These are phyloP conservation scores for Emydomyces testavorans DNA, from an alignment of 2,329 filamentous ascomycete species.

Conservation along the genomic window DNA sequence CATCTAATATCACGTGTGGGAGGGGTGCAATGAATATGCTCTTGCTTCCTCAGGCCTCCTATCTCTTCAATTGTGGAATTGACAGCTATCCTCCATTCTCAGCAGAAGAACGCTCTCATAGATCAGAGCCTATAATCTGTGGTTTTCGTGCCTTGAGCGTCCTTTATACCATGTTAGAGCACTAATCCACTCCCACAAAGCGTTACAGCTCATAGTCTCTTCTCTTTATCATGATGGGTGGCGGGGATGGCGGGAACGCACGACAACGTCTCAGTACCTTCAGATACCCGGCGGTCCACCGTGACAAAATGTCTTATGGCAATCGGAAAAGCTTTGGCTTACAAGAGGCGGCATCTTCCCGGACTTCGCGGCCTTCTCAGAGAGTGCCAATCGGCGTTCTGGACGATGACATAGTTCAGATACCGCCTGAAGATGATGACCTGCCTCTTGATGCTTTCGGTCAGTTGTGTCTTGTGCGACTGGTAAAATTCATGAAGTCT, in stretches of 20 bases:
- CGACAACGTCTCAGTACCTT: not conserved
- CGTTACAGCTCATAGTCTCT: not conserved
- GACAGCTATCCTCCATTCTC: not conserved
- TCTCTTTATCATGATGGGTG: not conserved
- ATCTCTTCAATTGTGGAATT: not conserved
- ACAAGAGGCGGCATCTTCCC: not conserved
- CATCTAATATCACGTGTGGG: constrained; percentile 8
- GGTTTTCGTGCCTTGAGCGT: not conserved
- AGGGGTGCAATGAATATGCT: not conserved
- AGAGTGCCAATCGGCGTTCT: not conserved
- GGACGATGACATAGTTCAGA: not conserved
- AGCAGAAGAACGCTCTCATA: not conserved
- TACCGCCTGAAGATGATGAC: constrained; percentile 19
- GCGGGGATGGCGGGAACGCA: not conserved
- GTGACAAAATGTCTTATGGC: constrained; percentile 2
- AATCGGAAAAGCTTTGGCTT: not conserved
- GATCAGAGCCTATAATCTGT: not conserved
- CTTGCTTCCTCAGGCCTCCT: not conserved
- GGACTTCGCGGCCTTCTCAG: not conserved
- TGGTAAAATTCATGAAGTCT: not conserved
- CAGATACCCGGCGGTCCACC: constrained; percentile 6
- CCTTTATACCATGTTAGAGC: not conserved
- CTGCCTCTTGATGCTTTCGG: constrained; percentile 41
- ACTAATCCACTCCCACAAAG: not conserved
- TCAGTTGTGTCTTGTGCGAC: constrained; percentile 21